Evolutionary conservation across 805 yeast species (phyloP).

Genomic region (Pichia nanzhaoensis): DNA sequence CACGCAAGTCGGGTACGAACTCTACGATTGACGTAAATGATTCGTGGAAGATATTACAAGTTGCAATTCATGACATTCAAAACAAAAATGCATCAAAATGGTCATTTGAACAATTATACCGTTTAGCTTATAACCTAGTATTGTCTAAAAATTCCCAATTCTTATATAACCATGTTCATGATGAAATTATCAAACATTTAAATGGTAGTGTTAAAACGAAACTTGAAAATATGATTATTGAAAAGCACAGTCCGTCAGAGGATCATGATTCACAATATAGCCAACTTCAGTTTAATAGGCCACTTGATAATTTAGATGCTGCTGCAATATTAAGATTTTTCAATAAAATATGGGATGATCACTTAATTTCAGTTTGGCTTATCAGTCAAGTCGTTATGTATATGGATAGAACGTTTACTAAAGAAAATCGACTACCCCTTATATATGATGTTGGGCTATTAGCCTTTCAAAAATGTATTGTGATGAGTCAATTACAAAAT

Average conservation of each 20-base stretch:
- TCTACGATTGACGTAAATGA: slow-evolving; percentile 46
- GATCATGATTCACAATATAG: slow-evolving; percentile 24
- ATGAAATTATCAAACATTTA: slow-evolving; percentile 43
- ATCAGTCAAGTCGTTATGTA: slow-evolving; percentile 82
- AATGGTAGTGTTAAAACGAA: slow-evolving; percentile 21
- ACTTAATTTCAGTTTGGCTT: slow-evolving; percentile 64
- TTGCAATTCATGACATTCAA: slow-evolving; percentile 69
- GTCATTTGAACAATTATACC: slow-evolving; percentile 76
- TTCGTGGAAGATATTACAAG: slow-evolving; percentile 57
- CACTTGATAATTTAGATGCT: slow-evolving; percentile 5
- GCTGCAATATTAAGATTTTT: slow-evolving; percentile 29
- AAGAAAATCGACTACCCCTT: slow-evolving; percentile 53
- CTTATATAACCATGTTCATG: slow-evolving; percentile 55
- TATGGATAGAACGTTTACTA: slow-evolving; percentile 77
- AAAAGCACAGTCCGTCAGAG: slow-evolving; percentile 16
- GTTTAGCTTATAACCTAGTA: slow-evolving; percentile 73
- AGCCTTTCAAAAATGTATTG: slow-evolving; percentile 54
- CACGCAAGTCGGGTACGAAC: slow-evolving; percentile 37
- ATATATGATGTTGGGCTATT: slow-evolving; percentile 70
- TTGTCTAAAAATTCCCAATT: slow-evolving; percentile 59
- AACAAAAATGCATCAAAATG: slow-evolving; percentile 63
- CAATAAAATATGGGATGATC: slow-evolving; percentile 60
- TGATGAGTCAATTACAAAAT: slow-evolving; percentile 36
- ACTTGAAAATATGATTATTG: slow-evolving; percentile 10
- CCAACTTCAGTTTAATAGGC: background rate